Conservation (phyloP, 2,329 filamentous ascomycete species). For the Harringtonia lauricola region DNA sequence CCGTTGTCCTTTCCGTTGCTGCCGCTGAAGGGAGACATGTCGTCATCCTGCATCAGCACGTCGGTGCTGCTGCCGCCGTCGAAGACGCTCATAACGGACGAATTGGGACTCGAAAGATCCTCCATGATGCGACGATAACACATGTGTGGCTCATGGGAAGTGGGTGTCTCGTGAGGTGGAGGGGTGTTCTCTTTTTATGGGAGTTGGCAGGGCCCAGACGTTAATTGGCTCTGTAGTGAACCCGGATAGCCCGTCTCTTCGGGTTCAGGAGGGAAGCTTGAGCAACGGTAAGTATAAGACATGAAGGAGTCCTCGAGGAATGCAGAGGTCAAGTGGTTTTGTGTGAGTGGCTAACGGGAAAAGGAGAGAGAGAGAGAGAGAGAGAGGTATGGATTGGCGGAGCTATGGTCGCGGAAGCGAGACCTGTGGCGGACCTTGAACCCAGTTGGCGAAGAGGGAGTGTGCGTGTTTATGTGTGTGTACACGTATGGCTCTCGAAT, state of each 20-base stretch:
- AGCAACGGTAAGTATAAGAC: constrained; percentile 3
- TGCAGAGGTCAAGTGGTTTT: not conserved
- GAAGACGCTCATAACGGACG: constrained; percentile 11
- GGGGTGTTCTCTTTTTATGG: not conserved
- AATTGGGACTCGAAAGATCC: constrained; percentile 11
- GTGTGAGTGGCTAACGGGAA: not conserved
- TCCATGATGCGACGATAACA: constrained; percentile 12
- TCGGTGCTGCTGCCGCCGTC: constrained; percentile 8
- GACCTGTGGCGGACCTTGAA: too few relatives aligned
- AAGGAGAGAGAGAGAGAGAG: not conserved
- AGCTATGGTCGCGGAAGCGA: too few relatives aligned
- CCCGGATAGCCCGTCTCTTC: constrained; percentile 5
- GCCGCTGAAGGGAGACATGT: constrained; percentile 9
- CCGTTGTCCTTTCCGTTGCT: constrained; percentile 1
- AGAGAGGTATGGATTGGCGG: not conserved
- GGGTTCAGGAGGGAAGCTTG: constrained; percentile 5
- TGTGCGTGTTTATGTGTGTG: too few relatives aligned
- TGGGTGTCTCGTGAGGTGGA: too few relatives aligned
- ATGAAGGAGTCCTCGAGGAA: constrained; percentile 8
- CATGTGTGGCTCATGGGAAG: too few relatives aligned
- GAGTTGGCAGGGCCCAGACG: too few relatives aligned
- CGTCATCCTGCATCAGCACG: constrained; percentile 8
- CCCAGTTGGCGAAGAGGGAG: too few relatives aligned
- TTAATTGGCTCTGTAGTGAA: not conserved
- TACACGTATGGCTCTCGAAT: too few relatives aligned